A percentile compares a stretch with the other conserved stretches of the same genome.
Conservation (phyloP, 208 protist species). For the Trypanosoma theileri region DNA sequence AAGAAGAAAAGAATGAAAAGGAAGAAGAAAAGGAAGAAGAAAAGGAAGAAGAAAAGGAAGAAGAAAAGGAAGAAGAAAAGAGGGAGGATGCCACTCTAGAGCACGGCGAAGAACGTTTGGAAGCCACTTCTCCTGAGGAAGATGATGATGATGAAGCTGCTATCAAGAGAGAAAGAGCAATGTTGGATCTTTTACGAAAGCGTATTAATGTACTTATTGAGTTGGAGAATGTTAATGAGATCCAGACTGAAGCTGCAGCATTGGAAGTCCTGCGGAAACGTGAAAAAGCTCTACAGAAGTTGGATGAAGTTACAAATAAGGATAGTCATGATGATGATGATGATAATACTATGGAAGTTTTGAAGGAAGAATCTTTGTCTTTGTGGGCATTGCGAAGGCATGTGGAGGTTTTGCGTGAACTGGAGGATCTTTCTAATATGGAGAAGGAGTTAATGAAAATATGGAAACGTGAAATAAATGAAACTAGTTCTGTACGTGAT, state of each 20-base stretch:
- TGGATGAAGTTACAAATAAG: neutral
- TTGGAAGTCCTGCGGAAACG: neutral
- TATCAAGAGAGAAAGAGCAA: neutral
- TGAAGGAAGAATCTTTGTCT: too few relatives aligned
- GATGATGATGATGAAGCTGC: neutral
- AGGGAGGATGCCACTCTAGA: too few relatives aligned
- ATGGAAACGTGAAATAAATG: too few relatives aligned
- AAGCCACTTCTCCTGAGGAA: neutral
- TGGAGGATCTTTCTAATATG: too few relatives aligned
- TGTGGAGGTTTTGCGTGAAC: too few relatives aligned
- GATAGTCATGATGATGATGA: too few relatives aligned
- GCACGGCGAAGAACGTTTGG: too few relatives aligned
- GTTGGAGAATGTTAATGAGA: neutral
- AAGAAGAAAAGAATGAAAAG: neutral
- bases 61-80: too few relatives aligned
- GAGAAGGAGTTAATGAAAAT: too few relatives aligned
- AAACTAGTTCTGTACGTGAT: too few relatives aligned
- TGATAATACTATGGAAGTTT: too few relatives aligned
- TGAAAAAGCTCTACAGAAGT: neutral
- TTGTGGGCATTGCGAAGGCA: too few relatives aligned
- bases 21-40: neutral
- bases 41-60: neutral
- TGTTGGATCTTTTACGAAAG: neutral
- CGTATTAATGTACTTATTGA: neutral
- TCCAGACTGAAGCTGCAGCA: neutral